Percentiles rank a stretch among this genome's conserved stretches.
phyloP scores from a whole-genome alignment of 495 filamentous ascomycete species.

The Patellaria atrata region DNA sequence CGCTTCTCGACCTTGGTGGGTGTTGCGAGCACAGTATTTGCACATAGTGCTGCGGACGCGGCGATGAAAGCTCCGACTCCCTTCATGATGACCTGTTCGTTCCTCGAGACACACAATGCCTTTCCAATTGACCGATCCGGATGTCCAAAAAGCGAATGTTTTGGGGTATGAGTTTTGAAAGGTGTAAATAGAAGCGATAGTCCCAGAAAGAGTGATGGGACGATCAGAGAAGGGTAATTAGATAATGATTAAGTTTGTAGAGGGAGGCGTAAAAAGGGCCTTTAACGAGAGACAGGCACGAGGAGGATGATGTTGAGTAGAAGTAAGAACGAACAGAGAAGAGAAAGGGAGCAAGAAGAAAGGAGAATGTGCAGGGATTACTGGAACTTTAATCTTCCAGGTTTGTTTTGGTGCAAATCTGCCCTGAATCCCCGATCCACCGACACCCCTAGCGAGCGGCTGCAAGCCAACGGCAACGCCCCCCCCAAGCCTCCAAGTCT shows the following conservation, averaged over 20 bases:
- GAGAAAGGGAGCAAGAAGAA: constrained; percentile 1
- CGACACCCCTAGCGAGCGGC: no score
- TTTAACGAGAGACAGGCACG: constrained; percentile 1
- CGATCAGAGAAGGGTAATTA: constrained; percentile 4
- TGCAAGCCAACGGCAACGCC: no score
- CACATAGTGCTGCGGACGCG: constrained; percentile 17
- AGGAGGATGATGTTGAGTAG: not conserved
- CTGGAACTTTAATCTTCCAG: no score
- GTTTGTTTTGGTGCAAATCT: no score
- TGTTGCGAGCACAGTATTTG: constrained; percentile 11
- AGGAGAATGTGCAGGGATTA: no score
- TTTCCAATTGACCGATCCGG: not conserved
- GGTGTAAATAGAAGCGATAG: constrained; percentile 1
- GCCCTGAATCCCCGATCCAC: no score
- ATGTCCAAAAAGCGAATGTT: not conserved
- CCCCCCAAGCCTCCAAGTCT: no score
- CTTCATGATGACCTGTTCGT: constrained; percentile 22
- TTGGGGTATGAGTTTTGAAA: constrained; percentile 1
- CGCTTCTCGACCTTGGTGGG: constrained; percentile 16
- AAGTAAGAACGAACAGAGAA: not conserved
- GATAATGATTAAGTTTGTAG: constrained; percentile 1
- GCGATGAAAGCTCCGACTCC: constrained; percentile 15
- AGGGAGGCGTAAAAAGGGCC: constrained; percentile 1
- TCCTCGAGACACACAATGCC: not conserved
- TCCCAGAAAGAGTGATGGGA: constrained; percentile 4